phyloP scores from a whole-genome alignment of 192 early-diverging fungal species.

The Backusella circina region DNA sequence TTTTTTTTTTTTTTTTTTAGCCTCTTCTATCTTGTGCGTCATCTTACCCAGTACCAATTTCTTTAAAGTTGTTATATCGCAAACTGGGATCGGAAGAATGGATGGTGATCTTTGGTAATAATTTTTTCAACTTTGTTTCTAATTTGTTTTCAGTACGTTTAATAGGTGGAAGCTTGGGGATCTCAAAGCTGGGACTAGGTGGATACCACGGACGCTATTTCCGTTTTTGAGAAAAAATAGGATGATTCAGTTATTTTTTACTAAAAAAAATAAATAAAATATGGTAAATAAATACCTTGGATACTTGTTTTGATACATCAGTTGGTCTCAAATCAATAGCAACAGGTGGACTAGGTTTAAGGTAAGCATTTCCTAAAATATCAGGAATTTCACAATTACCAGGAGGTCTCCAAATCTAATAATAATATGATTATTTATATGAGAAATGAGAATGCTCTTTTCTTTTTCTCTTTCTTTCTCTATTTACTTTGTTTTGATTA shows the following conservation, averaged over 20 bases:
- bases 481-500: not conserved
- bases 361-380: conserved; percentile 34
- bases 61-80: conserved; percentile 26
- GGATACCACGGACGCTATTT: conserved; percentile 33
- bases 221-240: not conserved
- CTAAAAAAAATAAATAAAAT: not conserved
- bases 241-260: not conserved
- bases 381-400: conserved; percentile 34
- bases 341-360: conserved; percentile 25
- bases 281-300: conserved; percentile 11
- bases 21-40: not conserved
- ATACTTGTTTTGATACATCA: conserved; percentile 24
- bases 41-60: conserved; percentile 28
- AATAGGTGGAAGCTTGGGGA: conserved; percentile 27
- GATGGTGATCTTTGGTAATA: conserved; percentile 20
- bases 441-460: conserved; percentile 1
- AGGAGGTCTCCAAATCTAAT: conserved; percentile 33
- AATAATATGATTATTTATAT: not conserved
- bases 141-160: conserved; percentile 32
- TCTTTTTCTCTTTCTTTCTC: not conserved
- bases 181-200: conserved; percentile 28
- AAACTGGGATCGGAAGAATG: conserved; percentile 19
- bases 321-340: conserved; percentile 17
- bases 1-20: conserved; percentile 1
- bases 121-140: conserved; percentile 25